A percentile compares a stretch with the other conserved stretches of the same genome.
These are phyloP conservation scores for Lactarius hatsudake DNA, from an alignment of 768 basidiomycete genomes.

Conservation along the genomic window DNA sequence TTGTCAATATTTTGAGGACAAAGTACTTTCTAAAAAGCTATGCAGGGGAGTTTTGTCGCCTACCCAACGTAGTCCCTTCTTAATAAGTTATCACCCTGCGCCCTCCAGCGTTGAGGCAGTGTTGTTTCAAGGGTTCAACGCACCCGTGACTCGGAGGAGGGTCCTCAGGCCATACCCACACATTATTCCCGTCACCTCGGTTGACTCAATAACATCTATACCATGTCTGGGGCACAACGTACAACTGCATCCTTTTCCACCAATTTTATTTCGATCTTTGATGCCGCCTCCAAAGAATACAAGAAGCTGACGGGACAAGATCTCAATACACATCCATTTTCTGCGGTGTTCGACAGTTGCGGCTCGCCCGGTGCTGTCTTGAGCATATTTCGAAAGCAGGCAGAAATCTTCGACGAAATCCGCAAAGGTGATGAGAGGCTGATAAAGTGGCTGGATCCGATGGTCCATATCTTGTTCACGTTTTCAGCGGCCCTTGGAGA, in stretches of 20 bases:
- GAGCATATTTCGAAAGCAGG: neutral
- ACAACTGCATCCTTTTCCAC: neutral
- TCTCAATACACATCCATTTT: neutral
- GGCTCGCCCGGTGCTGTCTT: neutral
- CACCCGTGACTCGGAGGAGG: too few relatives aligned
- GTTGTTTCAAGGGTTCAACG: too few relatives aligned
- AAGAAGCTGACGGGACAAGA: neutral
- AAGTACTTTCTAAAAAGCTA: too few relatives aligned
- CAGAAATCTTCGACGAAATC: neutral
- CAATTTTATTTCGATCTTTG: neutral
- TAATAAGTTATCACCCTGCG: too few relatives aligned
- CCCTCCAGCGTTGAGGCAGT: too few relatives aligned
- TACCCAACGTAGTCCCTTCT: too few relatives aligned
- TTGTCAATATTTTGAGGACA: too few relatives aligned
- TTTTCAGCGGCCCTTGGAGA: neutral
- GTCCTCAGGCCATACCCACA: too few relatives aligned
- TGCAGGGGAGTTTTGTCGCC: too few relatives aligned
- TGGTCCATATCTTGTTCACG: neutral
- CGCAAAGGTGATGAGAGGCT: neutral
- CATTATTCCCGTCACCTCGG: too few relatives aligned
- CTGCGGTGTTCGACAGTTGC: neutral
- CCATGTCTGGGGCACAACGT: neutral
- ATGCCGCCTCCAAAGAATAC: neutral
- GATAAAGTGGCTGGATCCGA: neutral
- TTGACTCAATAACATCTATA: neutral